Evolutionary conservation across 1,284 basidiomycete genomes (phyloP), one percentile per base, ranked within the genome.

Genomic region (Quambalaria eucalypti): DNA sequence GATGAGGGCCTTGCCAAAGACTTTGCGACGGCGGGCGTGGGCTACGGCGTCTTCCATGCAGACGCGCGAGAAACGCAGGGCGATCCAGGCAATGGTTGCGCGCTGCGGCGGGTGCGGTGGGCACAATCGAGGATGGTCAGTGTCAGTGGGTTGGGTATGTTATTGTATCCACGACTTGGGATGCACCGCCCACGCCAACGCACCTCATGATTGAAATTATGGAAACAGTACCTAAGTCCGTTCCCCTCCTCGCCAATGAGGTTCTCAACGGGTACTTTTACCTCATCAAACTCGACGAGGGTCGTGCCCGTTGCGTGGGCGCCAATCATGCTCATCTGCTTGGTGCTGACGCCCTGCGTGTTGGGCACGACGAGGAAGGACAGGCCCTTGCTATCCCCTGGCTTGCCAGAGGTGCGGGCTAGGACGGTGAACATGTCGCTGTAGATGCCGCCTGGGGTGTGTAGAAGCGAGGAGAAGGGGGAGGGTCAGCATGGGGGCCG

Each of bases 331-430:
- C 69, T 64, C 73, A 76, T 76, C 52, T 68, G 62, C 33, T 64
- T 64, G 1, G 74, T 73, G 2, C 52, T 60, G 21, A 62, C 63
- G 12, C 68, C 69, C 19, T 62, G 54, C 12, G 57, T 54, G 7
- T 65, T 54, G 14, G 68, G 68, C 28, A 78, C 70, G 14, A 77
- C 54, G 21, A 78, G 60, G 21, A 78, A 57, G 10, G 73, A 73
- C 50, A 78, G 66, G 6, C 77, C 77, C 2, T 55, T 52, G 21
- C 71, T 60, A n/a, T 76, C 77, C 26, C 71, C 71, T 0, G 70
- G 57, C 46, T 77, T 76, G 39, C 75, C 77, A 2, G 71, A 73
- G 0, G 76, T 77, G n/a, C 76, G 65, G 9, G 76, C 76, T 0
- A 74, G 71, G 2, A 70, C 72, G n/a, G 68, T 73, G 50, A 69